Conservation (phyloP, 176 grass and related monocot species). For the Rhynchospora breviuscula region DNA sequence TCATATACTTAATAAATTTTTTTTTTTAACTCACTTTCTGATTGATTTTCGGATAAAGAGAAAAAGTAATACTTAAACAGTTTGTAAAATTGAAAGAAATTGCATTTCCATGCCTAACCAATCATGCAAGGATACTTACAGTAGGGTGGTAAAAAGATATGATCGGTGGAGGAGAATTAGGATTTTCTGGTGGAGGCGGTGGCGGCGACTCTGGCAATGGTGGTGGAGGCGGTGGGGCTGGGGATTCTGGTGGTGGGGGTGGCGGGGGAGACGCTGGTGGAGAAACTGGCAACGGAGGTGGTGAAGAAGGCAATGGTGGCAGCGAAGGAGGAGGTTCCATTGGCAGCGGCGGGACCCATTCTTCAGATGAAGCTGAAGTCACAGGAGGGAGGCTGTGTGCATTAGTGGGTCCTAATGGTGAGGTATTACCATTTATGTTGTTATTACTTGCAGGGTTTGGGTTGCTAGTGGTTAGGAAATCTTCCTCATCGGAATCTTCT, state of each 20-base stretch:
- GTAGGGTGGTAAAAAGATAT: slow-evolving; percentile 17
- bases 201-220: slow-evolving; percentile 24
- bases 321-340: slow-evolving; percentile 10
- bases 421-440: neutral
- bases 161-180: neutral
- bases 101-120: neutral
- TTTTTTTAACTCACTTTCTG: neutral
- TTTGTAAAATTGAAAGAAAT: neutral
- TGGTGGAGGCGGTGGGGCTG: slow-evolving; percentile 16
- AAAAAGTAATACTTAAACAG: neutral
- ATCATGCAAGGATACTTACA: slow-evolving; percentile 8
- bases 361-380: neutral
- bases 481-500: slow-evolving; percentile 26
- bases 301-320: slow-evolving; percentile 11
- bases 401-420: neutral
- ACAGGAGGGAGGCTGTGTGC: neutral
- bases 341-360: slow-evolving; percentile 10
- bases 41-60: neutral
- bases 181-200: slow-evolving; percentile 16
- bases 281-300: slow-evolving; percentile 8
- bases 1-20: neutral
- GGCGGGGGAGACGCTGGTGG: neutral
- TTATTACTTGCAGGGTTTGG: slow-evolving; percentile 8
- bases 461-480: neutral
- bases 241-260: neutral